Percentiles rank a stretch among this genome's conserved stretches.
phyloP scores from a whole-genome alignment of 75 land plant genomes.

The Pseudotsuga menziesii region DNA sequence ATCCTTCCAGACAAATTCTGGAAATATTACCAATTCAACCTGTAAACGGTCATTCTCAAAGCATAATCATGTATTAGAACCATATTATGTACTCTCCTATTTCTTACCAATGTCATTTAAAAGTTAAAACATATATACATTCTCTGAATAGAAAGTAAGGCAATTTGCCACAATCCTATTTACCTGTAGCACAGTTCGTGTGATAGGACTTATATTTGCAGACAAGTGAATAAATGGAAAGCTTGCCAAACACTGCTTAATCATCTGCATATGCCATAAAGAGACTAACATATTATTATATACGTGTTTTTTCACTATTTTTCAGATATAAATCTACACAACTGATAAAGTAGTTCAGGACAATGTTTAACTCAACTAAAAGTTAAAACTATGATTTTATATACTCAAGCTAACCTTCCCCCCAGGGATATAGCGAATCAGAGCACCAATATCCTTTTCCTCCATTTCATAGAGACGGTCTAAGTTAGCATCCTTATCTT shows the following conservation, averaged over 20 bases:
- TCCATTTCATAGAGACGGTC: constrained; percentile 87
- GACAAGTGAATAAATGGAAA: constrained; percentile 83
- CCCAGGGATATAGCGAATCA: constrained; percentile 86
- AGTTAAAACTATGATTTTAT: background rate
- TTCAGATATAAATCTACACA: background rate
- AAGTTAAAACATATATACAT: background rate
- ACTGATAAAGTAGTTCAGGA: background rate
- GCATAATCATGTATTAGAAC: background rate
- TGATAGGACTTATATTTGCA: constrained; percentile 96
- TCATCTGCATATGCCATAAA: constrained; percentile 47
- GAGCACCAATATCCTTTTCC: constrained; percentile 88
- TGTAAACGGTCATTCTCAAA: constrained; percentile 15
- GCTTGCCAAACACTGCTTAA: constrained; percentile 75
- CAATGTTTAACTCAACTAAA: background rate
- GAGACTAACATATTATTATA: background rate
- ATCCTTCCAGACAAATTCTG: constrained; percentile 96
- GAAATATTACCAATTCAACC: constrained; percentile 76
- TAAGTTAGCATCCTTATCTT: constrained; percentile 72
- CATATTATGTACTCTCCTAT: background rate
- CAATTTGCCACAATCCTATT: background rate
- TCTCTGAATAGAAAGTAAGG: background rate
- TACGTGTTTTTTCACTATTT: background rate
- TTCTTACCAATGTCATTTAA: background rate
- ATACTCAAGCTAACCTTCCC: constrained; percentile 61
- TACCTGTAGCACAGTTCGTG: constrained; percentile 96